Conservation (phyloP, 306 rosid genomes). For the Mimosa bimucronata region DNA sequence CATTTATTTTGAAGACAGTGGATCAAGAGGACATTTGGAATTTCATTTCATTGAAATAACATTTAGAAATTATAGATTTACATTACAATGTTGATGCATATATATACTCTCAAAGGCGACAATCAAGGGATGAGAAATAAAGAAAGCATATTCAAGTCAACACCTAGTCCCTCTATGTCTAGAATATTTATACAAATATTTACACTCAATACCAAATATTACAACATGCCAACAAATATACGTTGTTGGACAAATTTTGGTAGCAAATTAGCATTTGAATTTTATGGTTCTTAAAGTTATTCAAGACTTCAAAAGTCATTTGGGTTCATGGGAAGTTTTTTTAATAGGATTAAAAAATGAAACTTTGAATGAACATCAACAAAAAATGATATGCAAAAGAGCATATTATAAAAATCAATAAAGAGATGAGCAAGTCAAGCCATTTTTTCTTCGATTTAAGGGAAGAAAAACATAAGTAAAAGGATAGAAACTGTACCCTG, state of each 20-base stretch:
- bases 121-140: neutral
- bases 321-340: conserved; percentile 5
- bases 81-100: neutral
- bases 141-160: neutral
- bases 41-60: too few species aligned
- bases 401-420: conserved; percentile 9
- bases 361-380: conserved; percentile 6
- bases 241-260: too few species aligned
- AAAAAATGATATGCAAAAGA: conserved; percentile 20
- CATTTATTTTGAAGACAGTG: too few species aligned
- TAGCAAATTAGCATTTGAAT: conserved; percentile 18
- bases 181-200: neutral
- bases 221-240: neutral
- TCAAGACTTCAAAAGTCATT: conserved; percentile 33
- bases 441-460: neutral
- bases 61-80: neutral
- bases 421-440: conserved; percentile 11
- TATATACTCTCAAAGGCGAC: neutral
- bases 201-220: neutral
- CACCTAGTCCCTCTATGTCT: neutral
- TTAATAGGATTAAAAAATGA: neutral
- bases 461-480: conserved; percentile 22
- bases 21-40: too few species aligned
- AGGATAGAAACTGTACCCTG: conserved; percentile 51
- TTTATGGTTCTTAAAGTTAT: conserved; percentile 18